Conservation (phyloP, 495 filamentous ascomycete species). For the Lophiotrema nucula region DNA sequence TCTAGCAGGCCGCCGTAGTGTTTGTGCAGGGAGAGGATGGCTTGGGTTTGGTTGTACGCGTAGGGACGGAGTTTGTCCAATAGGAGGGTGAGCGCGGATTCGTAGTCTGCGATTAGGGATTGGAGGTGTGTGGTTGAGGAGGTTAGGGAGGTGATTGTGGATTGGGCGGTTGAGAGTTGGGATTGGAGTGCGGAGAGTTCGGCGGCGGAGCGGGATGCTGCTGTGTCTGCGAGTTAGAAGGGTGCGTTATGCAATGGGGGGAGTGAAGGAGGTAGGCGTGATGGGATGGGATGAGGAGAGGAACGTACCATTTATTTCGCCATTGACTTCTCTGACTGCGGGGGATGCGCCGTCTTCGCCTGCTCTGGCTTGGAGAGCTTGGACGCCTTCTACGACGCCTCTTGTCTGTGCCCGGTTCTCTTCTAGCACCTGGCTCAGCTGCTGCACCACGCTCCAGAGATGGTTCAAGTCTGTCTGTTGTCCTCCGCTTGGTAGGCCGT, state of each 20-base stretch:
- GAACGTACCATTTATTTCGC: slow-evolving; percentile 28
- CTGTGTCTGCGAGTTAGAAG: no score
- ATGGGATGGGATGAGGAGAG: background rate
- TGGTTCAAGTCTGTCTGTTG: slow-evolving; percentile 87
- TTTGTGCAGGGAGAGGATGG: slow-evolving; percentile 55
- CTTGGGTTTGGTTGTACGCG: slow-evolving; percentile 60
- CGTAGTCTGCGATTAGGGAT: slow-evolving; percentile 59
- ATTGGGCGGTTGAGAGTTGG: slow-evolving; percentile 52
- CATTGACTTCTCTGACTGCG: slow-evolving; percentile 22
- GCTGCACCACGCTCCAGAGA: slow-evolving; percentile 78
- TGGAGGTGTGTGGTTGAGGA: slow-evolving; percentile 53
- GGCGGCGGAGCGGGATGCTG: slow-evolving; percentile 27
- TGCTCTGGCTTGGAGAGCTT: slow-evolving; percentile 55
- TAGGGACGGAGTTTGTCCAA: slow-evolving; percentile 63
- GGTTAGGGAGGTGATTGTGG: slow-evolving; percentile 48
- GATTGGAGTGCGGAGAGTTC: slow-evolving; percentile 50
- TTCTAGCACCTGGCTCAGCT: slow-evolving; percentile 71
- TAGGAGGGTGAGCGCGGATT: slow-evolving; percentile 54
- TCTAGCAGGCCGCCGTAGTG: slow-evolving; percentile 62
- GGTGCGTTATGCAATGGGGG: no score
- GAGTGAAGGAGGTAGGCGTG: no score
- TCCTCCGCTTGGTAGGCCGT: slow-evolving; percentile 52
- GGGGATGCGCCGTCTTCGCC: slow-evolving; percentile 27
- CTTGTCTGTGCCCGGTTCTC: slow-evolving; percentile 75
- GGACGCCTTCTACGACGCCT: slow-evolving; percentile 67